Evolutionary conservation across 75 land plant genomes (phyloP), one percentile per base, ranked within the genome.

Genomic region (Pinus taeda): DNA sequence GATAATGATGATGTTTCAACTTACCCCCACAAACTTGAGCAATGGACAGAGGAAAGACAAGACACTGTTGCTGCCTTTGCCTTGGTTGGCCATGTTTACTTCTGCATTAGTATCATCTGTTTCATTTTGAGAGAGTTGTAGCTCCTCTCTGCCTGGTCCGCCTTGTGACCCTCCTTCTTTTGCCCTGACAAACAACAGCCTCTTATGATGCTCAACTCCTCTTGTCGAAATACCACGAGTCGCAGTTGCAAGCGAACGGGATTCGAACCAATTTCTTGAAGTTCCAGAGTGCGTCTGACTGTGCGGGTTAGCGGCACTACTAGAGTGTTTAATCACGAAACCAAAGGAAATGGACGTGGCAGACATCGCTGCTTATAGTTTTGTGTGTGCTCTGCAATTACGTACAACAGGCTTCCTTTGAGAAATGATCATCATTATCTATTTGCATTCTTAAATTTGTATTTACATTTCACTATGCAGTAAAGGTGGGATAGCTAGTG

Each of bases 31-130:
- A 65, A 90, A 73, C 74, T 88, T 90, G 57, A 90, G 90, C 77
- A 90, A 81, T 20, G 92, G 92, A 62, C 92, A 90, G 39, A 88
- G 92, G 72, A 90, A 58, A 56, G 90, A 79, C 39, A 90, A 70
- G 79, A 88, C 62, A 60, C 85, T 90, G 80, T 9, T 36, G n/a
- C 45, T 66, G 67, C 39, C 33, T 15, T 22, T 64, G 8, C 21
- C 71, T n/a, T 36, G 71, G 49, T 67, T 39, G 49, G 9, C n/a
- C 45, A 18, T 67, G 49, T 7, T 45, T 45, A 45, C 49, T 6
- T 45, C 49, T 36, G 49, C 39, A 37, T 8, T 7, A 39, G 53
- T 42, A 21, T 67, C 49, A 20, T 39, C 71, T 18, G 71, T 11
- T 42, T 67, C 39, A 67, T 9, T 20, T 15, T 67, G 21, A 39